A percentile compares a stretch with the other conserved stretches of the same genome.
Conservation (phyloP, 2,329 filamentous ascomycete genomes). For the Fulvia fulva region DNA sequence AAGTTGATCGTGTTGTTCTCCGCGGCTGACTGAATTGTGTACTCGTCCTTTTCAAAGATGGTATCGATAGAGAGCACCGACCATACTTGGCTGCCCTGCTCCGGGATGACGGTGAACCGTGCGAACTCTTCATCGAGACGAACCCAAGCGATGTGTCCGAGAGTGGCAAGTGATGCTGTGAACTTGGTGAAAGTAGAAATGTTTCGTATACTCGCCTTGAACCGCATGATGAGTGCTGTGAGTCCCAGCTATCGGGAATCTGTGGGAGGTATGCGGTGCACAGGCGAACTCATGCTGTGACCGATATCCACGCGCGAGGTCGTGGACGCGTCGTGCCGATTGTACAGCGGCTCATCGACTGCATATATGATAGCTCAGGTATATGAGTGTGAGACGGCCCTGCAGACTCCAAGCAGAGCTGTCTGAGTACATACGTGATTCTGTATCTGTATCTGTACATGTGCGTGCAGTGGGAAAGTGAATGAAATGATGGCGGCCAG, state of each 20-base stretch:
- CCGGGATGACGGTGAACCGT: constrained; percentile 92
- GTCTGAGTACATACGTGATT: not conserved
- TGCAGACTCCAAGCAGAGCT: too few species aligned
- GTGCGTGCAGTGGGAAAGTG: not conserved
- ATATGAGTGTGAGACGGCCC: not conserved
- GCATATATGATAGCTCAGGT: not conserved
- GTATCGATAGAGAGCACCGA: constrained; percentile 53
- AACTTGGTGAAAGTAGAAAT: constrained; percentile 47
- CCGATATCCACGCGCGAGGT: constrained; percentile 34
- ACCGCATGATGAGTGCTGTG: constrained; percentile 25
- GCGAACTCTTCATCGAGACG: constrained; percentile 81
- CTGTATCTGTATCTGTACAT: too few species aligned
- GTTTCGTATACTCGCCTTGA: constrained; percentile 33
- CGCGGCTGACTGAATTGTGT: constrained; percentile 80
- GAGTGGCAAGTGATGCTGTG: constrained; percentile 58
- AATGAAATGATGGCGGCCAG: not conserved
- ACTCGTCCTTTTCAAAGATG: constrained; percentile 70
- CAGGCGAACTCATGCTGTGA: not conserved
- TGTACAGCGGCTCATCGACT: not conserved
- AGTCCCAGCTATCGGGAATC: not conserved
- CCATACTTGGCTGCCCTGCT: constrained; percentile 95
- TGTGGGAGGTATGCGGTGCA: not conserved
- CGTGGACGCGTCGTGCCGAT: not conserved
- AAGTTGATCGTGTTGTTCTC: constrained; percentile 88
- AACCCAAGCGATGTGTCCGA: constrained; percentile 85